These are phyloP conservation scores for Flaveria sonorensis DNA, from an alignment of 129 eudicot genomes.

Conservation along the genomic window DNA sequence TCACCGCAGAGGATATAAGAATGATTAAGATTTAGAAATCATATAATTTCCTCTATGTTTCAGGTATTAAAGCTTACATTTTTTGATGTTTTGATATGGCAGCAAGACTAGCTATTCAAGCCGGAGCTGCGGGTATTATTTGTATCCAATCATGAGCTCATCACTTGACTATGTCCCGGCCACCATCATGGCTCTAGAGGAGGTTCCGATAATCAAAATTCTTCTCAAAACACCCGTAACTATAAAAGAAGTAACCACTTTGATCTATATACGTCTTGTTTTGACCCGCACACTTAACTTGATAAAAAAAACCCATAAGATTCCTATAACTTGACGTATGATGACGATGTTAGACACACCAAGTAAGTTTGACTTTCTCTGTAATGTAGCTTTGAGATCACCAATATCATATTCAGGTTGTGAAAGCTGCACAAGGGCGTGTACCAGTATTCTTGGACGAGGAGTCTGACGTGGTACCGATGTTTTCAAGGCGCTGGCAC, in stretches of 20 bases:
- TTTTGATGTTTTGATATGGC: background rate
- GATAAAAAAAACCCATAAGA: too few relatives aligned
- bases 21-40: too few relatives aligned
- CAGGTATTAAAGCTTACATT: background rate
- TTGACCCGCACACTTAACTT: too few relatives aligned
- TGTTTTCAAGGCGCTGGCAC: slow-evolving; percentile 86
- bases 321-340: too few relatives aligned
- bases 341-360: background rate
- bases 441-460: slow-evolving; percentile 83
- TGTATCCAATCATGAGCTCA: slow-evolving; percentile 55
- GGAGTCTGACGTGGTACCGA: slow-evolving; percentile 88
- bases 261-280: too few relatives aligned
- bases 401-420: slow-evolving; percentile 45
- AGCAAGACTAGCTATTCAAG: slow-evolving; percentile 46
- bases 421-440: slow-evolving; percentile 85
- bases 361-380: background rate
- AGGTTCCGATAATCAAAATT: slow-evolving; percentile 36
- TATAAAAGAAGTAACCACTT: too few relatives aligned
- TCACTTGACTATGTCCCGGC: slow-evolving; percentile 84
- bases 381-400: background rate
- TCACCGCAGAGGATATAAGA: slow-evolving; percentile 80
- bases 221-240: too few relatives aligned
- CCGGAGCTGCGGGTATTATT: slow-evolving; percentile 73
- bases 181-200: slow-evolving; percentile 75
- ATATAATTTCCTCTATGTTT: too few relatives aligned